Evolutionary conservation across 768 basidiomycete genomes (phyloP), one percentile per base, ranked within the genome.

Genomic region (Tulasnella sp.): DNA sequence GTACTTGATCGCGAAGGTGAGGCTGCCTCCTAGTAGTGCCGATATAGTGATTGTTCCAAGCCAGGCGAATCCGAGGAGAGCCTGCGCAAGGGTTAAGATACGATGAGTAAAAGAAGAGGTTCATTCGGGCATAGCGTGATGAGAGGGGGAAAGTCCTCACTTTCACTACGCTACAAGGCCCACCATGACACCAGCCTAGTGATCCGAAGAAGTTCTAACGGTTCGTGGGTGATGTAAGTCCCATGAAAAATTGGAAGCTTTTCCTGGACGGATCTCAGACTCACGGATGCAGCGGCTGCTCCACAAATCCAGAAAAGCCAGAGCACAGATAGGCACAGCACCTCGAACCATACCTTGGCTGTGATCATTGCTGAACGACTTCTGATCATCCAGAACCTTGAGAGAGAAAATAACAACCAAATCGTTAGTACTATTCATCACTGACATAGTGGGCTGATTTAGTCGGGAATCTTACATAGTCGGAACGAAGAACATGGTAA

Each of bases 231-330:
- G n/a, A 53, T 53, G 15, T 11, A 53, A 53, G 31, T 17, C 12
- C 29, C 12, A 44, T 27, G 17, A 9, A 34, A 7, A 27, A 12
- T 49, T 34, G 46, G 7, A 25, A 29, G 42, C 27, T 25, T 45
- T 38, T 7, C 25, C 24, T 34, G 19, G 30, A 48, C 54, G 5
- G 29, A 5, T 22, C n/a, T 51, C 30, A 4, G 4, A 59, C 46
- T 11, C 43, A 59, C 57, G 25, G 48, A 34, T 21, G 48, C 57
- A 38, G 57, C 57, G 19, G 45, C 57, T 11, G 57, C 57, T 15
- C 57, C 57, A 19, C 57, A 29, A 21, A 59, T 46, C 46, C 46
- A 59, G 27, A 59, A 59, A 19, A 59, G 24, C 57, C 57, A 59
- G 19, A 59, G 48, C 11, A 59, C 57, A 5, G 30, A 49, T 49